Evolutionary conservation across 2,329 filamentous ascomycete species (phyloP).

Genomic region (Aspergillus sp.): DNA sequence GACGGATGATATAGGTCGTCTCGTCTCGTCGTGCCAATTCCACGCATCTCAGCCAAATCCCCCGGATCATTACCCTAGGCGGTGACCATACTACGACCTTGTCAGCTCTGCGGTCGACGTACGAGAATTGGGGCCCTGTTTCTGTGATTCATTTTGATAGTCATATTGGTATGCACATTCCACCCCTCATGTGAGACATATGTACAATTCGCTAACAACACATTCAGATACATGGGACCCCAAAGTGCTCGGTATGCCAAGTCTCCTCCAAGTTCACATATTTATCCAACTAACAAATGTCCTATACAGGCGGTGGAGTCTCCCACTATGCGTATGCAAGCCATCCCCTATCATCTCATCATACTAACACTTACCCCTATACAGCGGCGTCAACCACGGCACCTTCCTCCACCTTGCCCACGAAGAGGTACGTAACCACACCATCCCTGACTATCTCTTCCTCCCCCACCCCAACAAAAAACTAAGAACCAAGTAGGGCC

Average conservation of each 20-base stretch:
- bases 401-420: conserved; percentile 60
- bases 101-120: conserved; percentile 53
- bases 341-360: not conserved
- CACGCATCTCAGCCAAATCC: conserved; percentile 33
- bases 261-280: conserved; percentile 44
- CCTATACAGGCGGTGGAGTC: conserved; percentile 16
- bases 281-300: not conserved
- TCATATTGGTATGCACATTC: conserved; percentile 39
- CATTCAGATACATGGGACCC: conserved; percentile 56
- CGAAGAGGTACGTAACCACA: conserved; percentile 45
- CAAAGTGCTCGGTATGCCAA: conserved; percentile 48
- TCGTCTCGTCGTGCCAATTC: conserved; percentile 50
- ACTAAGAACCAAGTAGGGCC: conserved; percentile 33
- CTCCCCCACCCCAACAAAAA: not conserved
- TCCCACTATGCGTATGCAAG: conserved; percentile 37
- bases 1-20: no score
- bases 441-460: no score
- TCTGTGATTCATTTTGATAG: conserved; percentile 62
- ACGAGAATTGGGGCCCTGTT: conserved; percentile 53
- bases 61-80: conserved; percentile 56
- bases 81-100: conserved; percentile 61
- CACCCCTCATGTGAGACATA: no score
- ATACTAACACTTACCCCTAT: not conserved
- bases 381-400: conserved; percentile 56
- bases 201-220: not conserved